These are phyloP conservation scores for Coemansia sp. DNA, from an alignment of 192 early-diverging fungal species.

Conservation along the genomic window DNA sequence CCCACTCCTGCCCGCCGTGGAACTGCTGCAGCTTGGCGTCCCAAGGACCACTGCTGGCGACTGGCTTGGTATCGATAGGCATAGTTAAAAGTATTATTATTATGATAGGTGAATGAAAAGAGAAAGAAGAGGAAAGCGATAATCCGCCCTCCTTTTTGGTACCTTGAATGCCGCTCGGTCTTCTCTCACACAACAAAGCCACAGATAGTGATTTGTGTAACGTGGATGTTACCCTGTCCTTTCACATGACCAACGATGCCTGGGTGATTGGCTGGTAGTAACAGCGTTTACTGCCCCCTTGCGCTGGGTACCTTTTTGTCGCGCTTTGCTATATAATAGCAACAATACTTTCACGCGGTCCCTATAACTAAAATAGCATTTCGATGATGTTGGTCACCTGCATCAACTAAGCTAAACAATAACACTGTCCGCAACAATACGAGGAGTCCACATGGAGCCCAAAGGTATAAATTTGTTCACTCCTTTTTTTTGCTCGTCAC, in stretches of 20 bases:
- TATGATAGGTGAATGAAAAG: background rate
- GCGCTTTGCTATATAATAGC: background rate
- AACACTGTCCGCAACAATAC: background rate
- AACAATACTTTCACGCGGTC: background rate
- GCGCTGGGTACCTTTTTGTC: background rate
- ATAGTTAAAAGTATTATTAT: background rate
- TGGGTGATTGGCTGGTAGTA: background rate
- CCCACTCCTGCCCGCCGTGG: conserved; percentile 87
- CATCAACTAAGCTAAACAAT: background rate
- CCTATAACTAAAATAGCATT: background rate
- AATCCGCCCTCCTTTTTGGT: background rate
- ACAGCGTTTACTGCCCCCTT: background rate
- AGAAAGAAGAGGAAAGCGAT: background rate
- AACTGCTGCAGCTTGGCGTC: conserved; percentile 87
- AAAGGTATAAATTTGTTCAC: background rate
- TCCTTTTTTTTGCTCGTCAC: background rate
- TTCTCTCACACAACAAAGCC: background rate
- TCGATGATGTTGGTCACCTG: background rate
- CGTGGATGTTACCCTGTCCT: conserved; percentile 11
- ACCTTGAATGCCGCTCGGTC: background rate
- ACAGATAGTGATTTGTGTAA: background rate
- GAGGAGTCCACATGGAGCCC: background rate
- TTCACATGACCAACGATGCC: background rate
- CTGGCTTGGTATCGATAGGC: conserved; percentile 5
- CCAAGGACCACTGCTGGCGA: conserved; percentile 57